Base-by-base conservation (phyloP, 2,329 filamentous ascomycete genomes). In the Colletotrichum sp. region DNA sequence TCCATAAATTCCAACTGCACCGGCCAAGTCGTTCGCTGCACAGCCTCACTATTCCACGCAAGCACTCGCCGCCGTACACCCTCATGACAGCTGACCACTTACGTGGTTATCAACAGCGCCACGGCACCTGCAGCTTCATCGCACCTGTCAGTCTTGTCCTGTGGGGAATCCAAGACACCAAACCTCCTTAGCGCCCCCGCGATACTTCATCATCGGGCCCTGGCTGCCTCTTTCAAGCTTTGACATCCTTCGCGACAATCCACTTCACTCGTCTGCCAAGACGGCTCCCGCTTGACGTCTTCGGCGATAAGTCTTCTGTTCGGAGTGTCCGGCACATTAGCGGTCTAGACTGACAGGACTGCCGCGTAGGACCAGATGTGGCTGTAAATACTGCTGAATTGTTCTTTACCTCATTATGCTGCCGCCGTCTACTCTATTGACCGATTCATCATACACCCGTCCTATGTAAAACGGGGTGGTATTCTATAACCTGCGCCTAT, bases 41-140 rank as follows among this genome's bases (percentile, higher is more conserved):
- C 75, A 69, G 75, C 75, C 75, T 75, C 73, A 51, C 24, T 61
- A n/a, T 70, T 70, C 73, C 62, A 76, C 75, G 75, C 75, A 76
- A 76, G 73, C 73, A 72, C 57, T 58, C 51, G 43, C 43, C 43
- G 43, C 43, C 43, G 43, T 47, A 47, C 72, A 67, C 57, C 34
- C 43, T 34, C 58, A 72, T 47, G 24, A 38, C 47, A 38, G 21
- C 31, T 66, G 64, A 66, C 64, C 51, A 51, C 69, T 64, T 67
- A 65, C 72, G 69, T 68, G 36, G 36, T 34, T 38, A 29, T 63
- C 54, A 15, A 59, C 70, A 55, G 36, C 69, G 63, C 69, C 69
- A 74, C 69, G 21, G 33, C 69, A 72, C 69, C 54, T 34, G 33
- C 62, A 63, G 47, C 47, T 57, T 66, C 18, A 18, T 24, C 36